Percentiles rank a stretch among this genome's conserved stretches.
Conservation (phyloP, 2,329 filamentous ascomycete species). For the Aureobasidium sp. region DNA sequence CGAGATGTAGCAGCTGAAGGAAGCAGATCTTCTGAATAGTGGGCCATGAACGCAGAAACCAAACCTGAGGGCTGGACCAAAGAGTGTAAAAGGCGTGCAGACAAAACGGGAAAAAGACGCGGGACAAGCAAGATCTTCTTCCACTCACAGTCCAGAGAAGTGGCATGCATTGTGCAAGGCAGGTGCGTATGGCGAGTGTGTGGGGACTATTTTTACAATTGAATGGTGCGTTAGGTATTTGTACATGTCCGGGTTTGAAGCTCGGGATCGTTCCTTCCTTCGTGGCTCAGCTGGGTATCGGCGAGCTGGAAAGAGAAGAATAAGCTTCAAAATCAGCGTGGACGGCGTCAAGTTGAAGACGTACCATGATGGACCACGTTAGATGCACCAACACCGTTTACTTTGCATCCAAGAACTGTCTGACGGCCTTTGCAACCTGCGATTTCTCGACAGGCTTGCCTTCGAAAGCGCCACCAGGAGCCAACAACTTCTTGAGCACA, state of each 20-base stretch:
- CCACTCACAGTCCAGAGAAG: background rate
- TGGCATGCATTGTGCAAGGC: background rate
- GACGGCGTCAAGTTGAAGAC: background rate
- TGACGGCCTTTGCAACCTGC: slow-evolving; percentile 53
- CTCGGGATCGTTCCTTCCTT: background rate
- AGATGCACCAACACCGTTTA: background rate
- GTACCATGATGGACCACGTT: background rate
- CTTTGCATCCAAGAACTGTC: slow-evolving; percentile 24
- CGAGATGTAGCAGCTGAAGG: background rate
- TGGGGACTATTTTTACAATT: background rate
- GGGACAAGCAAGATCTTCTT: background rate
- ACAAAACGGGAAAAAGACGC: background rate
- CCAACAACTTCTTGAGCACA: slow-evolving; percentile 54
- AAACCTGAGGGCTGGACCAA: background rate
- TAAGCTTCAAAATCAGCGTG: background rate
- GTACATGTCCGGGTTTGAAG: background rate
- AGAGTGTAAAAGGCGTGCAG: background rate
- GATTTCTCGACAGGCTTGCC: slow-evolving; percentile 58
- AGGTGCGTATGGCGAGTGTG: background rate
- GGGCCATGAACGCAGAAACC: background rate
- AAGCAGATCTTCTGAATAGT: background rate
- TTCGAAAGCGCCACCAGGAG: slow-evolving; percentile 44
- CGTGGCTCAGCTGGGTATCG: background rate
- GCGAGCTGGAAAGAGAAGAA: background rate
- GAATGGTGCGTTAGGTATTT: background rate